Base-by-base conservation (phyloP, 176 grass and related monocot species). In the Panicum miliaceum region DNA sequence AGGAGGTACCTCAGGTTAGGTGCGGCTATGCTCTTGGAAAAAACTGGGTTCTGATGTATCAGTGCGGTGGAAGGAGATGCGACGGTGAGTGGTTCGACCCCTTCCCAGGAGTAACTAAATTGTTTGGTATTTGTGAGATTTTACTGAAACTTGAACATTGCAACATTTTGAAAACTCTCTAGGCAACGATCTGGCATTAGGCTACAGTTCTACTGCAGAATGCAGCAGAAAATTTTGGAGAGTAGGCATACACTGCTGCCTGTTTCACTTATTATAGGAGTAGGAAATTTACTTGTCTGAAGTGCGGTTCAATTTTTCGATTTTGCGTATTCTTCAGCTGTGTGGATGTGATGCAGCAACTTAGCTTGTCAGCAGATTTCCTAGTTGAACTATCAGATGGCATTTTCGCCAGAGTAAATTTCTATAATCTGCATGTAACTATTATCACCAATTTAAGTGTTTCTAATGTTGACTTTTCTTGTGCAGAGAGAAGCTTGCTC, bases 361-460 rank as follows among this genome's bases (percentile, higher is more conserved):
- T 32, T 32, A 32, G 29, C 29, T 77, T 90, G 82, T 92, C 89
- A 15, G 85, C 75, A 80, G 87, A 98, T 90, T 98, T 93, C 83
- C 69, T 95, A 75, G 14, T 95, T 82, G 79, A 90, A 71, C 59
- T 94, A 69, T 90, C 92, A 46, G 90, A 95, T 54, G 83, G 82
- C 34, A 80, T 85, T 51, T 84, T 93, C 62, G 47, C 76, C 12
- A 91, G 90, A 84, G 92, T 95, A 94, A 84, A 68, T 32, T 32
- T 45, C 6, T 81, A 15, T 71, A 20, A 35, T 82, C 77, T 65
- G 63, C 25, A 35, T 13, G 3, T 77, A 66, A 87, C 38, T 45
- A 72, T 68, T 11, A 32, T 32, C 29, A 32, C 29, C 9, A 14
- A 19, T 36, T 80, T 68, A 51, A 4, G 45, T 43, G 12, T 72